These are phyloP conservation scores for Tetrahymena borealis DNA, from an alignment of 73 alveolate genomes.

Conservation along the genomic window DNA sequence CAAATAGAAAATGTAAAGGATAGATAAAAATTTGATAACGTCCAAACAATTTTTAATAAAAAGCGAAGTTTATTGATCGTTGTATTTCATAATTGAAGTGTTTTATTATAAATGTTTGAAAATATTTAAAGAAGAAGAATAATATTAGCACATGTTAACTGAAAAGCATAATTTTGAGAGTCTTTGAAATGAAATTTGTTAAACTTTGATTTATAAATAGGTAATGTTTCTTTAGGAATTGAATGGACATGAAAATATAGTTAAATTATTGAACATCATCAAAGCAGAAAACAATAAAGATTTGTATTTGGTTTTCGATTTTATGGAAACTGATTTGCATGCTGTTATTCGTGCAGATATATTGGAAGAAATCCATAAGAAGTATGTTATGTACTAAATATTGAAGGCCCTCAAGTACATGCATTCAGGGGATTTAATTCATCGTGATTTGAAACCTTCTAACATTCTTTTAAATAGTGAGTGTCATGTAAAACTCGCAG, in stretches of 20 bases:
- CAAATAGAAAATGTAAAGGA: too few species aligned
- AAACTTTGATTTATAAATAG: neutral
- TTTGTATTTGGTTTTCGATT: slow-evolving; percentile 66
- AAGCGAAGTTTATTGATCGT: neutral
- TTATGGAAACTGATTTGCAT: slow-evolving; percentile 83
- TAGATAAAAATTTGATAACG: too few species aligned
- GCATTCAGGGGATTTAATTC: slow-evolving; percentile 62
- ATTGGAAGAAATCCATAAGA: slow-evolving; percentile 79
- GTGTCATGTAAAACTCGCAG: slow-evolving; percentile 77
- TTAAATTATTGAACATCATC: slow-evolving; percentile 78
- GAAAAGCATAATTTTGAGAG: too few species aligned
- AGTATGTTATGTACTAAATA: slow-evolving; percentile 70
- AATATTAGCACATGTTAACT: too few species aligned
- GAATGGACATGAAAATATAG: slow-evolving; percentile 91
- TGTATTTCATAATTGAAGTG: neutral
- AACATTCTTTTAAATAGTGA: slow-evolving; percentile 80
- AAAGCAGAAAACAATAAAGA: slow-evolving; percentile 80
- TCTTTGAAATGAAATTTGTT: too few species aligned
- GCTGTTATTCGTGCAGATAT: slow-evolving; percentile 81
- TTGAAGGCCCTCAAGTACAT: slow-evolving; percentile 73
- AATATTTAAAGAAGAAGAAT: neutral
- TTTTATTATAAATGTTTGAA: neutral
- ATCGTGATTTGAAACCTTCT: slow-evolving; percentile 81
- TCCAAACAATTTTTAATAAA: neutral
- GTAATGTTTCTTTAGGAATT: slow-evolving; percentile 76